Percentiles rank a stretch among this genome's conserved stretches.
Conservation (phyloP, 768 basidiomycete genomes). For the Cystofilobasidium ferigula region DNA sequence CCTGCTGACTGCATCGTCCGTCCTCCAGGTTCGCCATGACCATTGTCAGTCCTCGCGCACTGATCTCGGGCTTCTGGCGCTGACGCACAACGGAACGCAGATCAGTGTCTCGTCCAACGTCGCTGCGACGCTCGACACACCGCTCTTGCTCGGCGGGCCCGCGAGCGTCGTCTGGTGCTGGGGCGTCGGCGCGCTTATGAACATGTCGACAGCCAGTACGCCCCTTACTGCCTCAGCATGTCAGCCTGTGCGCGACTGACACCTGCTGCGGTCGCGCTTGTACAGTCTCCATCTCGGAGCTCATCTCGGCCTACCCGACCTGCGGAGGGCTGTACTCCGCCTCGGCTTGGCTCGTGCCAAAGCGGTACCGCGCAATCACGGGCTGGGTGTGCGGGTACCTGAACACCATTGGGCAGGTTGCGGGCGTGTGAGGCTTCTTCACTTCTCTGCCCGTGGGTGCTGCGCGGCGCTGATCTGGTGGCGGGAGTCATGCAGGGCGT, state of each 20-base stretch:
- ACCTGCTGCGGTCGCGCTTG: neutral
- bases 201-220: neutral
- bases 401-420: neutral
- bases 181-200: neutral
- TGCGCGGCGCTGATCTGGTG: no score
- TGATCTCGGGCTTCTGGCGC: neutral
- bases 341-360: neutral
- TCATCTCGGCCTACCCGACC: neutral
- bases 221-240: neutral
- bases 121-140: neutral
- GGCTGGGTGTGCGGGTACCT: neutral
- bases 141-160: neutral
- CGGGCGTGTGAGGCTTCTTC: no score
- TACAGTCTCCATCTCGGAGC: neutral
- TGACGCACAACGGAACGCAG: neutral
- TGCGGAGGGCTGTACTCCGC: neutral
- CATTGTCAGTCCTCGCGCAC: neutral
- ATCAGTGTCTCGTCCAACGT: neutral
- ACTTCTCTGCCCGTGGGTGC: no score
- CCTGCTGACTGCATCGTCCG: no score
- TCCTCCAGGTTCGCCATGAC: neutral
- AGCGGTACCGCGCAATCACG: neutral
- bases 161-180: neutral
- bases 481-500: no score
- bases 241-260: neutral